phyloP scores from a whole-genome alignment of 805 yeast species.

The Vanderwaltozyma yarrowii region DNA sequence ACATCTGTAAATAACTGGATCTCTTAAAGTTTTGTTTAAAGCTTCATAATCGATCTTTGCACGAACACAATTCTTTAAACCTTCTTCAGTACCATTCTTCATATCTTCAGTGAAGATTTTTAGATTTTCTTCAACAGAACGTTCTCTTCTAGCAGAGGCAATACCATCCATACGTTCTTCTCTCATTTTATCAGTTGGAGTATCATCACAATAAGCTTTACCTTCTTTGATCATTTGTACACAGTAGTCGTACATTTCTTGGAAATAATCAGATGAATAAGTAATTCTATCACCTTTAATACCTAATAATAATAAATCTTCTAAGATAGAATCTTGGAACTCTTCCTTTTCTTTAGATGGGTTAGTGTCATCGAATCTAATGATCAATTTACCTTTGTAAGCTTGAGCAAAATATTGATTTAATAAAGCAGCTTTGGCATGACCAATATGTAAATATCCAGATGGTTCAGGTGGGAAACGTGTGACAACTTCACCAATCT shows the following conservation, averaged over 20 bases:
- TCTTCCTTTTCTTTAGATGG: slow-evolving; percentile 95
- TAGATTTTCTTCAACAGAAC: slow-evolving; percentile 87
- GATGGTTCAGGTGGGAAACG: slow-evolving; percentile 99
- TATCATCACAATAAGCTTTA: slow-evolving; percentile 95
- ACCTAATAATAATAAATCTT: slow-evolving; percentile 83
- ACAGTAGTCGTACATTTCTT: slow-evolving; percentile 80
- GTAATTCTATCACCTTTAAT: slow-evolving; percentile 85
- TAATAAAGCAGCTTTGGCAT: slow-evolving; percentile 94
- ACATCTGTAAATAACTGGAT: slow-evolving; percentile 96
- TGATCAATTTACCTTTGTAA: slow-evolving; percentile 92
- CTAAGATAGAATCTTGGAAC: slow-evolving; percentile 87
- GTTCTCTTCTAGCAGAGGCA: slow-evolving; percentile 83
- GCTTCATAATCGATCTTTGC: slow-evolving; percentile 93
- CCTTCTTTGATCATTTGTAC: slow-evolving; percentile 86
- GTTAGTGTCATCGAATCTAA: slow-evolving; percentile 96
- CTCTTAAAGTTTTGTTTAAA: slow-evolving; percentile 90
- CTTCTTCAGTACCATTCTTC: slow-evolving; percentile 90
- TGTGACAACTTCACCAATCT: slow-evolving; percentile 90
- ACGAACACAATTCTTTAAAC: slow-evolving; percentile 85
- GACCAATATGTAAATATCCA: slow-evolving; percentile 96
- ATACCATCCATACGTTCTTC: slow-evolving; percentile 98
- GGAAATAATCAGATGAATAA: slow-evolving; percentile 89
- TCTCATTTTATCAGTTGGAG: slow-evolving; percentile 91
- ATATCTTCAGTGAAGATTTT: slow-evolving; percentile 79
- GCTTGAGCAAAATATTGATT: slow-evolving; percentile 94